These are phyloP conservation scores for Emiliania huxleyi DNA, from an alignment of 78 protist species.

Conservation along the genomic window DNA sequence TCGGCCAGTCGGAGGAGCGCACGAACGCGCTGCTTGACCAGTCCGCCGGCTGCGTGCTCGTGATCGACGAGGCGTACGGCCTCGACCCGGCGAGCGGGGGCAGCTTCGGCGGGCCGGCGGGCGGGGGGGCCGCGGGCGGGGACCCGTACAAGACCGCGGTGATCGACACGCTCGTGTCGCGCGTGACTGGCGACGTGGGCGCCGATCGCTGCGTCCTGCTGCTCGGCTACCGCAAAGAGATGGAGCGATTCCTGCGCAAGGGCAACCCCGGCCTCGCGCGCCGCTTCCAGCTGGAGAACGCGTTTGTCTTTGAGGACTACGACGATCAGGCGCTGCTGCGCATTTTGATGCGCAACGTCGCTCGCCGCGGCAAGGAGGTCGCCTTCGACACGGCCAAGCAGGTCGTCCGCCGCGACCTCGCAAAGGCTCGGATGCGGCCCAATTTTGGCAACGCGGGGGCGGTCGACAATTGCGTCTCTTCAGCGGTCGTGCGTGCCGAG, in stretches of 20 bases:
- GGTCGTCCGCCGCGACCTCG: too few relatives aligned
- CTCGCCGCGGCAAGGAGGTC: background rate
- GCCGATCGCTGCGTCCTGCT: slow-evolving; percentile 45
- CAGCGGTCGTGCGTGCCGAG: slow-evolving; percentile 22
- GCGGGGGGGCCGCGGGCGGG: too few relatives aligned
- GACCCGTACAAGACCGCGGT: too few relatives aligned
- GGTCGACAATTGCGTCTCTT: too few relatives aligned
- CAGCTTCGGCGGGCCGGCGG: too few relatives aligned
- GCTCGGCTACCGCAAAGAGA: slow-evolving; percentile 30
- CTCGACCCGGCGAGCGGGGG: background rate
- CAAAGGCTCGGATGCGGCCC: too few relatives aligned
- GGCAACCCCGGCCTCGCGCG: slow-evolving; percentile 57
- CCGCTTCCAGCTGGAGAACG: slow-evolving; percentile 40
- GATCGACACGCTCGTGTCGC: background rate
- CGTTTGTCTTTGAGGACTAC: slow-evolving; percentile 30
- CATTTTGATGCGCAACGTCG: background rate
- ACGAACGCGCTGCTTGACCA: background rate
- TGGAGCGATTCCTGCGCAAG: background rate
- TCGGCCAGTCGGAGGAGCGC: slow-evolving; percentile 13
- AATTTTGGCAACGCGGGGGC: slow-evolving; percentile 64
- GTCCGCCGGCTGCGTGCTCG: slow-evolving; percentile 27
- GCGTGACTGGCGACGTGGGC: background rate
- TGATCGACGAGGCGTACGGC: slow-evolving; percentile 66
- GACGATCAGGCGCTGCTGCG: background rate
- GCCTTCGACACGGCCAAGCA: background rate